Conservation (phyloP, 2,329 filamentous ascomycete genomes). For the Monilinia fructigena region DNA sequence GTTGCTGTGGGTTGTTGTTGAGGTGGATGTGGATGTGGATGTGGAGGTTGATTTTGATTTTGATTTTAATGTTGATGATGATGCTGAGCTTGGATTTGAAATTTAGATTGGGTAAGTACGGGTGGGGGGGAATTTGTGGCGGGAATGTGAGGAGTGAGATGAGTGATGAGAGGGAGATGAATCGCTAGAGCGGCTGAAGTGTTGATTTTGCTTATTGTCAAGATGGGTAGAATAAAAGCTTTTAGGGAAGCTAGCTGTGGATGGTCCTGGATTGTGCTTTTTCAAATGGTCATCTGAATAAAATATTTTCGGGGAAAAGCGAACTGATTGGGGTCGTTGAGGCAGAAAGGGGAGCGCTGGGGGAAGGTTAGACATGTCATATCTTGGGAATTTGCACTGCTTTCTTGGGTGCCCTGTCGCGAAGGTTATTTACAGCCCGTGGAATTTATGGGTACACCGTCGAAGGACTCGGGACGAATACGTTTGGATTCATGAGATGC, state of each 20-base stretch:
- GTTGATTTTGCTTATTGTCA: background rate
- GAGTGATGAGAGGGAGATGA: background rate
- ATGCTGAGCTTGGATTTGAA: too few relatives aligned
- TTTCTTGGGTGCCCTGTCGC: slow-evolving; percentile 4
- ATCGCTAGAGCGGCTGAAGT: slow-evolving; percentile 5
- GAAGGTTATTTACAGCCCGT: background rate
- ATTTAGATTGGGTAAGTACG: background rate
- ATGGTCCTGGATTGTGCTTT: background rate
- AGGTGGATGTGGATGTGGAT: too few relatives aligned
- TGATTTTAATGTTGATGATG: background rate
- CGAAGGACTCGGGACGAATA: slow-evolving; percentile 5
- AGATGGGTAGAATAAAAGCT: slow-evolving; percentile 5
- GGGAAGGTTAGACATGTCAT: slow-evolving; percentile 4
- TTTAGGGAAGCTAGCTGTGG: slow-evolving; percentile 7
- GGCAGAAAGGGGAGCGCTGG: slow-evolving; percentile 10
- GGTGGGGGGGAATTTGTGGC: background rate
- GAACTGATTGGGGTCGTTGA: slow-evolving; percentile 18
- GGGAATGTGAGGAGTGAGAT: background rate
- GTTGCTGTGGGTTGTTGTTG: background rate
- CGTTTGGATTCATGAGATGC: slow-evolving; percentile 14
- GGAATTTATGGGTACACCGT: background rate
- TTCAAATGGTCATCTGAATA: slow-evolving; percentile 7
- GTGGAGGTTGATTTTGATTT: background rate
- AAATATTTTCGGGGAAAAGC: slow-evolving; percentile 17
- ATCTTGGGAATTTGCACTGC: slow-evolving; percentile 3